Conservation (phyloP, 2,329 filamentous ascomycete species). For the Hypoxylon sp. region DNA sequence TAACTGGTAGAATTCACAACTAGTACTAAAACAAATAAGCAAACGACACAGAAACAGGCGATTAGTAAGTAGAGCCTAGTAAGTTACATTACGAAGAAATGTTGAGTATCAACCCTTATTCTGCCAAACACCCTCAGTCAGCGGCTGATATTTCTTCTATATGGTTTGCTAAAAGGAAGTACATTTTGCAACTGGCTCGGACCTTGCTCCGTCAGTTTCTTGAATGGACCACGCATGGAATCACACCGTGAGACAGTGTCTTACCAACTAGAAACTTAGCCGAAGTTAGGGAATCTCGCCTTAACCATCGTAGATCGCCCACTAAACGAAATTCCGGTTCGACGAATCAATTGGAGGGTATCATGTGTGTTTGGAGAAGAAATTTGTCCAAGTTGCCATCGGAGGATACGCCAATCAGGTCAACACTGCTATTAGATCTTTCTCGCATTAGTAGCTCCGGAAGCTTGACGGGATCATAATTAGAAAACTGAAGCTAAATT, state of each 20-base stretch:
- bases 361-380: not conserved
- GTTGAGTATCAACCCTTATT: not conserved
- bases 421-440: not conserved
- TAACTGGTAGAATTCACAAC: not conserved
- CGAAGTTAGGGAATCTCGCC: conserved; percentile 12
- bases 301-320: conserved; percentile 18
- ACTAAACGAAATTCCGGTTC: not conserved
- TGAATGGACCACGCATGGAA: conserved; percentile 24
- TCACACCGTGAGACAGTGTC: conserved; percentile 40
- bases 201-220: conserved; percentile 28
- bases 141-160: not conserved
- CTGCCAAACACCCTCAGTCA: conserved; percentile 10
- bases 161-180: conserved; percentile 11
- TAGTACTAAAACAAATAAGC: not conserved
- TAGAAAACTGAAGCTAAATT: not conserved
- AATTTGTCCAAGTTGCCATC: not conserved
- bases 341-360: not conserved
- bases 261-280: conserved; percentile 28
- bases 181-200: conserved; percentile 18
- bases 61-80: not conserved
- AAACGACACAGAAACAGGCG: not conserved
- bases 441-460: not conserved
- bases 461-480: not conserved
- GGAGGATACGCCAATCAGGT: not conserved
- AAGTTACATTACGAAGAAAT: not conserved